These are phyloP conservation scores for Zarea fungicola DNA, from an alignment of 2,329 filamentous ascomycete genomes.

Conservation along the genomic window DNA sequence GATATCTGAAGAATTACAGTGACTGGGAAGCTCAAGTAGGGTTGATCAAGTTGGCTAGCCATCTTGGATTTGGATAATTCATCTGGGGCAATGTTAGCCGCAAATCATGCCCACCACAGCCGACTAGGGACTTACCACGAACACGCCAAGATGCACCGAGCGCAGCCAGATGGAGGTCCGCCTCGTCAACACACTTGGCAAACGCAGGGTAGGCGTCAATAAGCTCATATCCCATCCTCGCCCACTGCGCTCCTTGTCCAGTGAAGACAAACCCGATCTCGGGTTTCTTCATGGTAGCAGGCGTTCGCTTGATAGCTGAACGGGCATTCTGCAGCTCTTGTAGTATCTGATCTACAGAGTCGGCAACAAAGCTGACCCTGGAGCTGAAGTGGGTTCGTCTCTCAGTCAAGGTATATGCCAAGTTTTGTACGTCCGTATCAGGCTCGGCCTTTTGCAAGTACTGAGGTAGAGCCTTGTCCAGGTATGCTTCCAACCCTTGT, in stretches of 20 bases:
- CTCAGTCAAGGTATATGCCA: too few species aligned
- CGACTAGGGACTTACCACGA: too few species aligned
- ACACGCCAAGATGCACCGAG: conserved; percentile 1
- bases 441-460: too few species aligned
- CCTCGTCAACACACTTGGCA: conserved; percentile 4
- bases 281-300: background rate
- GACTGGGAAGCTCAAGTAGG: conserved; percentile 27
- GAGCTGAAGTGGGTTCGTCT: too few species aligned
- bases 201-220: conserved; percentile 17
- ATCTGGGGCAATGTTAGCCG: conserved; percentile 3
- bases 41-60: background rate
- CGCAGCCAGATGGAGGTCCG: background rate
- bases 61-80: conserved; percentile 2
- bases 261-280: conserved; percentile 24
- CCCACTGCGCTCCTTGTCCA: conserved; percentile 31
- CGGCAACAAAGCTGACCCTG: too few species aligned
- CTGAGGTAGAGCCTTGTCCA: too few species aligned
- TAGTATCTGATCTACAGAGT: too few species aligned
- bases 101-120: too few species aligned
- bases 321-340: too few species aligned
- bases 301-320: too few species aligned
- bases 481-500: too few species aligned
- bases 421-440: too few species aligned
- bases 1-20: conserved; percentile 34
- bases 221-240: conserved; percentile 26